These are phyloP conservation scores for Suhomyces canberraensis DNA, from an alignment of 805 yeast species.

Conservation along the genomic window DNA sequence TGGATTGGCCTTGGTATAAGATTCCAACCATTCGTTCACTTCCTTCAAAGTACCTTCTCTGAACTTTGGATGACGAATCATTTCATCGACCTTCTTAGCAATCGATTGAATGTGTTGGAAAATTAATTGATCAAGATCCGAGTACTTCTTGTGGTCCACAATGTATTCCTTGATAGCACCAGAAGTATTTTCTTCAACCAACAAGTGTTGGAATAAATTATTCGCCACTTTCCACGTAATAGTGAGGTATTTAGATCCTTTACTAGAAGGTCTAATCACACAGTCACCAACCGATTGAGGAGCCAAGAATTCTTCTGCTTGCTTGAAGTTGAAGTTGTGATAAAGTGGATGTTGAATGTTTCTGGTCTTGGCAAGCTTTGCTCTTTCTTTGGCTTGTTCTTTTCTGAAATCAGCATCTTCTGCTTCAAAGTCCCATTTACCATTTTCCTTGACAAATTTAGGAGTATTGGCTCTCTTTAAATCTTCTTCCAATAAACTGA, in stretches of 20 bases:
- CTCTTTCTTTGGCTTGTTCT: conserved; percentile 60
- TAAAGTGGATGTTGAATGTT: conserved; percentile 90
- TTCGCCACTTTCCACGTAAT: conserved; percentile 96
- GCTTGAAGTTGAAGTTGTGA: conserved; percentile 74
- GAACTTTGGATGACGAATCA: conserved; percentile 85
- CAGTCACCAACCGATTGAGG: conserved; percentile 86
- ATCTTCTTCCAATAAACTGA: conserved; percentile 67
- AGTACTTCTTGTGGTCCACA: conserved; percentile 69
- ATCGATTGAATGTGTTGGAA: conserved; percentile 82
- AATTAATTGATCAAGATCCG: conserved; percentile 91
- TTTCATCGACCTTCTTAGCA: conserved; percentile 77
- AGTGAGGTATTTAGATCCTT: conserved; percentile 83
- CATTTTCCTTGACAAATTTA: conserved; percentile 49
- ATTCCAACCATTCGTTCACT: conserved; percentile 80
- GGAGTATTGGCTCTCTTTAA: conserved; percentile 45
- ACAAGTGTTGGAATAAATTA: conserved; percentile 86
- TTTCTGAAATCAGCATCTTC: conserved; percentile 62
- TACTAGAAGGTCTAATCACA: conserved; percentile 91
- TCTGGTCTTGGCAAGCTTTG: conserved; percentile 66
- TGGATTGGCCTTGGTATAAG: conserved; percentile 88
- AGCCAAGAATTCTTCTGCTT: conserved; percentile 92
- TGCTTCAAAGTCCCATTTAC: conserved; percentile 76
- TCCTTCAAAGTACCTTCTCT: conserved; percentile 75
- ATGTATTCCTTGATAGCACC: conserved; percentile 48
- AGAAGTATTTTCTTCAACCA: conserved; percentile 71